phyloP scores from a whole-genome alignment of 2,329 filamentous ascomycete genomes.

The Penicillium sp. region DNA sequence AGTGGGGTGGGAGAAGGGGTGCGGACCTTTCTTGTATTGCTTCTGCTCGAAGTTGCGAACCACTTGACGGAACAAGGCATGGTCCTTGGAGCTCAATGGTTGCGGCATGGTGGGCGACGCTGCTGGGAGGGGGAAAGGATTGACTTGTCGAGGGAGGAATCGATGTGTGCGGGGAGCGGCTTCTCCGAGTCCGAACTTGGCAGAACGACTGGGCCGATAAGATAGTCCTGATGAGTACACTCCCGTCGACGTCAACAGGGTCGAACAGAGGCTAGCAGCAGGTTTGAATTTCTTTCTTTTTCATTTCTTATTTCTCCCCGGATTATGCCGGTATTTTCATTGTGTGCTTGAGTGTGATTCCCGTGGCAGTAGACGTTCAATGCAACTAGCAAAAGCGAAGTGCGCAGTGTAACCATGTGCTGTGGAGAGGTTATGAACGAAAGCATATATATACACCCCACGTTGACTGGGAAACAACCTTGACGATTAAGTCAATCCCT shows the following conservation, averaged over 20 bases:
- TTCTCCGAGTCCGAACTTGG: constrained; percentile 37
- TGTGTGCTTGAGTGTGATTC: background rate
- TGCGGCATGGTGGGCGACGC: constrained; percentile 52
- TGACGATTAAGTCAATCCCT: too few species aligned
- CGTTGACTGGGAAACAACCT: too few species aligned
- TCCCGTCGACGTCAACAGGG: constrained; percentile 9
- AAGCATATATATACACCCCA: background rate
- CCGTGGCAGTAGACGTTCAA: background rate
- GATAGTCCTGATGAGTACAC: constrained; percentile 21
- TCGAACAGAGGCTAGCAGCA: background rate
- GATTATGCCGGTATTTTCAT: background rate
- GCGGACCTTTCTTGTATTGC: constrained; percentile 85
- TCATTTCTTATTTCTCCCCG: background rate
- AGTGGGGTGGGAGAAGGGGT: constrained; percentile 12
- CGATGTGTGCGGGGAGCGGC: constrained; percentile 45
- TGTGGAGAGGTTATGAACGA: background rate
- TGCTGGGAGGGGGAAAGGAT: constrained; percentile 32
- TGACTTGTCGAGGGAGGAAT: constrained; percentile 42
- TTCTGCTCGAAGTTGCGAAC: constrained; percentile 98
- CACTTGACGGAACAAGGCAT: constrained; percentile 89
- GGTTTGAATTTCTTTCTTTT: background rate
- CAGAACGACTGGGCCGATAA: constrained; percentile 33
- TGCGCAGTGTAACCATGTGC: constrained; percentile 6
- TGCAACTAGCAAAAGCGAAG: constrained; percentile 6
- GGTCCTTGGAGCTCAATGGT: constrained; percentile 76